Evolutionary conservation across 1,284 basidiomycete species (phyloP).

Genomic region (Stereum hirsutum): DNA sequence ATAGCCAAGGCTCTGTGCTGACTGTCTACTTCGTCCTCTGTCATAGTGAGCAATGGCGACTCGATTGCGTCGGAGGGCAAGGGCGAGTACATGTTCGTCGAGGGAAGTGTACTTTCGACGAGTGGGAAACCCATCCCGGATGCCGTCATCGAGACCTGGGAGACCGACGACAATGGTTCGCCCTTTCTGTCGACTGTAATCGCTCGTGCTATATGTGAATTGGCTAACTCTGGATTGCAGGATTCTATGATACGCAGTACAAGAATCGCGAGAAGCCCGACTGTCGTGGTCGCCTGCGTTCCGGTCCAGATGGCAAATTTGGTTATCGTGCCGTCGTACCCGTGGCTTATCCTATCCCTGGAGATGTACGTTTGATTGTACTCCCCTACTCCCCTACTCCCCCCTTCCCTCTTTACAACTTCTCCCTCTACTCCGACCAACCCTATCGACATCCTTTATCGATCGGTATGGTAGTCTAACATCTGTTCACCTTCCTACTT

Average conservation of each 20-base stretch:
- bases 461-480: no score
- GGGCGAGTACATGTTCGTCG: conserved; percentile 75
- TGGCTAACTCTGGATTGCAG: conserved; percentile 15
- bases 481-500: neutral
- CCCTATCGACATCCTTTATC: neutral
- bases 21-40: neutral
- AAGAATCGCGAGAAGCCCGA: conserved; percentile 51
- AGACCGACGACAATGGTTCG: conserved; percentile 66
- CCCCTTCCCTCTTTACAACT: neutral
- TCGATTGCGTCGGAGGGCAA: conserved; percentile 51
- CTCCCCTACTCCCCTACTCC: neutral
- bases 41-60: conserved; percentile 30
- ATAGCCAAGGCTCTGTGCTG: neutral
- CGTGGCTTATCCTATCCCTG: conserved; percentile 72
- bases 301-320: conserved; percentile 59
- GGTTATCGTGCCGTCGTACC: conserved; percentile 74
- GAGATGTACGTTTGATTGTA: conserved; percentile 38
- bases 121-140: conserved; percentile 59
- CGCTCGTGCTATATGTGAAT: neutral
- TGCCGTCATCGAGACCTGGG: conserved; percentile 78
- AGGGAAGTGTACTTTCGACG: conserved; percentile 59
- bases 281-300: conserved; percentile 64
- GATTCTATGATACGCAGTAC: conserved; percentile 62
- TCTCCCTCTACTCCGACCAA: neutral
- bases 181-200: conserved; percentile 19